Conservation (phyloP, 495 filamentous ascomycete genomes). For the Corynascus novoguineensis region DNA sequence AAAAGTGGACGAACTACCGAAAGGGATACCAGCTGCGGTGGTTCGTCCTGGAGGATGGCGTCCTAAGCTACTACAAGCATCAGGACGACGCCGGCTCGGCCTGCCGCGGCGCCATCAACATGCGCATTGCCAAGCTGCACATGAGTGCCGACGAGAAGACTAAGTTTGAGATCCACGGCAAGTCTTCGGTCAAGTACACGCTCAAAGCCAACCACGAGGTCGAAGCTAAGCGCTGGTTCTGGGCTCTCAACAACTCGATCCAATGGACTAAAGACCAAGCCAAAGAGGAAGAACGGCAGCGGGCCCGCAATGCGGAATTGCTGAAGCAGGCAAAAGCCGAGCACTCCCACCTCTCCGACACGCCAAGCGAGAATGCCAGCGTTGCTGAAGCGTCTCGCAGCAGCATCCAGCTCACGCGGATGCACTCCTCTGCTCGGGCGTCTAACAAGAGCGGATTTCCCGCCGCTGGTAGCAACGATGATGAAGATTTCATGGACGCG, state of each 20-base stretch:
- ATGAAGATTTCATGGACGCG: constrained; percentile 40
- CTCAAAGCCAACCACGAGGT: constrained; percentile 95
- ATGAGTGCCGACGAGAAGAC: constrained; percentile 98
- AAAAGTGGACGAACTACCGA: constrained; percentile 99
- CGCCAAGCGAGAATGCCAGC: constrained; percentile 50
- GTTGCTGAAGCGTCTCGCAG: constrained; percentile 37
- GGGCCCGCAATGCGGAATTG: constrained; percentile 65
- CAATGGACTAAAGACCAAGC: constrained; percentile 98
- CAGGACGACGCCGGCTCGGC: constrained; percentile 92
- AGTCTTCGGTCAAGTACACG: constrained; percentile 98
- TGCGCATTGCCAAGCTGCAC: constrained; percentile 87
- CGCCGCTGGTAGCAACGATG: constrained; percentile 36
- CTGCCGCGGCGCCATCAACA: constrained; percentile 96
- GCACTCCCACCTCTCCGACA: constrained; percentile 35
- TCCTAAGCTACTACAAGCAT: constrained; percentile 98
- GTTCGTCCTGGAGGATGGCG: constrained; percentile 97
- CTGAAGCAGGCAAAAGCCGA: constrained; percentile 60
- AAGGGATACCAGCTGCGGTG: constrained; percentile 92
- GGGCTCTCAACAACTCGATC: constrained; percentile 97
- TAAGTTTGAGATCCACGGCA: constrained; percentile 93
- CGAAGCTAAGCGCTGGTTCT: constrained; percentile 92
- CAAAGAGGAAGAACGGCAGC: constrained; percentile 74
- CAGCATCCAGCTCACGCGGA: constrained; percentile 42
- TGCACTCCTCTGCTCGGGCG: constrained; percentile 30
- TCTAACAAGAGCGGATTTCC: constrained; percentile 27